Percentiles rank a stretch among this genome's conserved stretches.
These are phyloP conservation scores for Mortierella antarctica DNA, from an alignment of 192 early-diverging fungal genomes.

Conservation along the genomic window DNA sequence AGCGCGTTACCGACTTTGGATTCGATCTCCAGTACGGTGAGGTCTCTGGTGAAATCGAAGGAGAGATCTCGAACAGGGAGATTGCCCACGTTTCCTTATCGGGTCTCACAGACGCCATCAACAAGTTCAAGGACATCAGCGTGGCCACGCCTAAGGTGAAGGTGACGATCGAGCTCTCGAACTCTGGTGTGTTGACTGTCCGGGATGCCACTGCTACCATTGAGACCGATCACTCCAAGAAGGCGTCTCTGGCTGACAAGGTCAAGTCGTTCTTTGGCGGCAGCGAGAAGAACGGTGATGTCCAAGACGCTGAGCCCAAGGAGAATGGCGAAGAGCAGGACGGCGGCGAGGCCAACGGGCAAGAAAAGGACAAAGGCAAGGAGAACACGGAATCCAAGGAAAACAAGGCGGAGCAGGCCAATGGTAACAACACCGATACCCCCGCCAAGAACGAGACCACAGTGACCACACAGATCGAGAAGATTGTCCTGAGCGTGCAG, in stretches of 20 bases:
- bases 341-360: slow-evolving; percentile 11
- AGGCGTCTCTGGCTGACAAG: slow-evolving; percentile 57
- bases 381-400: slow-evolving; percentile 8
- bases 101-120: slow-evolving; percentile 77
- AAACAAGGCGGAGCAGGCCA: slow-evolving; percentile 35
- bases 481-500: slow-evolving; percentile 68
- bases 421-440: slow-evolving; percentile 22
- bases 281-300: slow-evolving; percentile 59
- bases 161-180: slow-evolving; percentile 81
- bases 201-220: slow-evolving; percentile 68
- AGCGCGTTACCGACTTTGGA: slow-evolving; percentile 82
- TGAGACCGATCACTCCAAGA: slow-evolving; percentile 51
- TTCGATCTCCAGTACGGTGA: slow-evolving; percentile 75
- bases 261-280: slow-evolving; percentile 74
- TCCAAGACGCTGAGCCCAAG: slow-evolving; percentile 48
- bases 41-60: slow-evolving; percentile 22
- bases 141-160: slow-evolving; percentile 84
- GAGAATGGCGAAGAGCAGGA: slow-evolving; percentile 46
- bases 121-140: slow-evolving; percentile 68
- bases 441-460: slow-evolving; percentile 48
- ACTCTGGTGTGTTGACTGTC: slow-evolving; percentile 79
- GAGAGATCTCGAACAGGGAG: slow-evolving; percentile 44
- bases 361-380: slow-evolving; percentile 15
- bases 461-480: slow-evolving; percentile 56
- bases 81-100: slow-evolving; percentile 73